Conservation (phyloP, 2,329 filamentous ascomycete genomes). For the Pezicula carpinea region DNA sequence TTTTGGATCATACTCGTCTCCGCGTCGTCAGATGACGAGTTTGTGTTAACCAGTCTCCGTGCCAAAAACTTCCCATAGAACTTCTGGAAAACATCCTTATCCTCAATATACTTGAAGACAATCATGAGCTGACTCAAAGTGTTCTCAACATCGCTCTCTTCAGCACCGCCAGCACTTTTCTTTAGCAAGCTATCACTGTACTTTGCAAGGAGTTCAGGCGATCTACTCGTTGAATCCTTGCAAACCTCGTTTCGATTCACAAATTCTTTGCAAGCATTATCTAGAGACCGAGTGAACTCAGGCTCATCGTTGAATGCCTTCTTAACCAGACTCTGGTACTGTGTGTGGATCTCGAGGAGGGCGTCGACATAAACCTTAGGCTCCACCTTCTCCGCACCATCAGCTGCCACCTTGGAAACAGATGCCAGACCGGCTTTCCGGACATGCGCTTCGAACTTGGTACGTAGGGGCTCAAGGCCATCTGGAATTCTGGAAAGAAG, state of each 20-base stretch:
- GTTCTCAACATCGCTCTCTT: slow-evolving; percentile 89
- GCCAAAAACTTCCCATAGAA: slow-evolving; percentile 98
- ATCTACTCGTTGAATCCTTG: slow-evolving; percentile 88
- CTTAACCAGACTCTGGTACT: slow-evolving; percentile 89
- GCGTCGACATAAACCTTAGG: slow-evolving; percentile 97
- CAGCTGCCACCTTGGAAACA: slow-evolving; percentile 83
- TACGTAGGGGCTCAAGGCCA: slow-evolving; percentile 81
- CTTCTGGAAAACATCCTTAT: slow-evolving; percentile 99
- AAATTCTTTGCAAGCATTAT: slow-evolving; percentile 96
- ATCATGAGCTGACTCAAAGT: slow-evolving; percentile 94
- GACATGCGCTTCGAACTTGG: slow-evolving; percentile 88
- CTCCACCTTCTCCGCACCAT: slow-evolving; percentile 77
- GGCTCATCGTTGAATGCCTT: slow-evolving; percentile 91
- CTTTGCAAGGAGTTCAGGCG: slow-evolving; percentile 89
- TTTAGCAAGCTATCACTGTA: slow-evolving; percentile 91
- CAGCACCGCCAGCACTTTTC: slow-evolving; percentile 87
- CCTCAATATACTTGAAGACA: slow-evolving; percentile 99
- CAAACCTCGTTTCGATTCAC: slow-evolving; percentile 97
- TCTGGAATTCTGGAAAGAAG: slow-evolving; percentile 85
- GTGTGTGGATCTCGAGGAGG: slow-evolving; percentile 86
- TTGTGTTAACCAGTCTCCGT: slow-evolving; percentile 89
- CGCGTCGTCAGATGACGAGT: slow-evolving; percentile 92
- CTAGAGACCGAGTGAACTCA: slow-evolving; percentile 91
- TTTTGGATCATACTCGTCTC: slow-evolving; percentile 99
- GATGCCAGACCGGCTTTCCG: slow-evolving; percentile 82